phyloP scores from a whole-genome alignment of 2,329 filamentous ascomycete genomes.

The Apiospora arundinis region DNA sequence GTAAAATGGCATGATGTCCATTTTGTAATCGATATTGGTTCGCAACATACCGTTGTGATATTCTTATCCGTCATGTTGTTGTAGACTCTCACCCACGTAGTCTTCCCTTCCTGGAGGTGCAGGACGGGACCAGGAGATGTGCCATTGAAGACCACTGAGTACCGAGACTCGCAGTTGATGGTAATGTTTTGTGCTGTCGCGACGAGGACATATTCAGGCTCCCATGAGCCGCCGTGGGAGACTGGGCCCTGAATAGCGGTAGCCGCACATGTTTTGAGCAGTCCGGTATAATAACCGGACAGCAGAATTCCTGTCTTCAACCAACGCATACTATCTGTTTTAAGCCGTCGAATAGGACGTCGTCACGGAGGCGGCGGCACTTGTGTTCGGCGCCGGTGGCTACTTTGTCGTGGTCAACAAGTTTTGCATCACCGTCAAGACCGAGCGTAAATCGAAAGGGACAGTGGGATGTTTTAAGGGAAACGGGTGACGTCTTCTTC shows the following conservation, averaged over 20 bases:
- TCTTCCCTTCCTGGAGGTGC: slow-evolving; percentile 53
- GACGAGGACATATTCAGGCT: slow-evolving; percentile 40
- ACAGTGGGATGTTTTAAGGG: background rate
- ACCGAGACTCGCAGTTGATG: slow-evolving; percentile 53
- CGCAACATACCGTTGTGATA: slow-evolving; percentile 55
- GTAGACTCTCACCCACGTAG: slow-evolving; percentile 64
- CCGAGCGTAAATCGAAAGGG: background rate
- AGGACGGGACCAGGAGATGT: slow-evolving; percentile 58
- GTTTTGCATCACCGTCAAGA: background rate
- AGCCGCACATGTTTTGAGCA: slow-evolving; percentile 31
- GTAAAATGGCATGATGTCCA: background rate
- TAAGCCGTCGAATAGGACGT: background rate
- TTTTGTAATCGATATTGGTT: background rate
- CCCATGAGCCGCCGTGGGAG: slow-evolving; percentile 37
- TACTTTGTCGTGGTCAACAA: background rate
- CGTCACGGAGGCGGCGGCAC: background rate
- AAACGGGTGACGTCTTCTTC: background rate
- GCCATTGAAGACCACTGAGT: slow-evolving; percentile 59
- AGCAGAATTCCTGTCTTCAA: background rate
- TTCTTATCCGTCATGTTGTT: slow-evolving; percentile 60
- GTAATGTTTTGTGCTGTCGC: slow-evolving; percentile 44
- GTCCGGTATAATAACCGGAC: slow-evolving; percentile 20
- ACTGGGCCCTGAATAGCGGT: slow-evolving; percentile 27
- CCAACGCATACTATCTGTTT: background rate
- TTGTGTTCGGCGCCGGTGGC: background rate